Evolutionary conservation across 345 rosid genomes (phyloP).

Genomic region (Boechera divaricarpa): DNA sequence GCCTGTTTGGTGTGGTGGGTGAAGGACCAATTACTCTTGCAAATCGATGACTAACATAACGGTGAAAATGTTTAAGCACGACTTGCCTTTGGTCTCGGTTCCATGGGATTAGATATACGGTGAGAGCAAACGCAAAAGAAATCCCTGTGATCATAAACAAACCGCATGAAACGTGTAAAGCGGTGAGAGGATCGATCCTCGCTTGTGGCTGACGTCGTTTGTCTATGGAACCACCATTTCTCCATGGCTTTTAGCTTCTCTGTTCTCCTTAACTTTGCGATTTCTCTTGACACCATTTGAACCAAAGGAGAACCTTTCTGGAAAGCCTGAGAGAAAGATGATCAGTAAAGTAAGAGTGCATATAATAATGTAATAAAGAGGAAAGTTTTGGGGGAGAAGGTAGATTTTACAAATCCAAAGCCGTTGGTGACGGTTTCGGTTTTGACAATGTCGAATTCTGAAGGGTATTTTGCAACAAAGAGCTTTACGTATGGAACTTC

Average conservation of each 20-base stretch:
- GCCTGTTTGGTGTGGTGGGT: neutral
- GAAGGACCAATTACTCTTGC: constrained; percentile 7
- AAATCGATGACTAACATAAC: neutral
- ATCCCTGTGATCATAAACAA: constrained; percentile 46
- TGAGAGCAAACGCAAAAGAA: constrained; percentile 37
- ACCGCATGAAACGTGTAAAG: constrained; percentile 41
- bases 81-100: constrained; percentile 11
- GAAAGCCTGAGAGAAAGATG: constrained; percentile 41
- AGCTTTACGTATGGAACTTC: constrained; percentile 44
- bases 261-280: constrained; percentile 44
- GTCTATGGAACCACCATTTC: constrained; percentile 24
- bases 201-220: neutral
- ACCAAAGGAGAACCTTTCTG: constrained; percentile 44
- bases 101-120: constrained; percentile 6
- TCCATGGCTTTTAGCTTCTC: constrained; percentile 37
- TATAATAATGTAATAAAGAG: neutral
- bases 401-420: constrained; percentile 45
- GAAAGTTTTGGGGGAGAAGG: neutral
- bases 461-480: constrained; percentile 24
- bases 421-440: constrained; percentile 37
- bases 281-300: constrained; percentile 43
- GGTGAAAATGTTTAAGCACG: neutral
- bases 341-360: neutral
- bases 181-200: constrained; percentile 22
- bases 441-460: constrained; percentile 17